Base-by-base conservation (phyloP, 2,329 filamentous ascomycete species). In the Fusarium redolens region DNA sequence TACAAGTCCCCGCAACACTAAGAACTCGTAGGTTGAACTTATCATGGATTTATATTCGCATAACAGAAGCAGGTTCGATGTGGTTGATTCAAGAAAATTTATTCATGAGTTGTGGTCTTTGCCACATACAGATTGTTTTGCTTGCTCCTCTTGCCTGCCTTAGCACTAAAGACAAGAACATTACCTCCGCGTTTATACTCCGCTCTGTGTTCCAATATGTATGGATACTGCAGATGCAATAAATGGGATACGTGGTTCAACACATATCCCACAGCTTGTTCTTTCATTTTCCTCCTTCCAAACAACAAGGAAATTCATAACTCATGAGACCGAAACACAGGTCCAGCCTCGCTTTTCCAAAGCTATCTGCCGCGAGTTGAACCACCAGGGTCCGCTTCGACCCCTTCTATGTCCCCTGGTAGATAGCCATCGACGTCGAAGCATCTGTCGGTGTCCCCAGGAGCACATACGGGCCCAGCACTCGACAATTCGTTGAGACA, bases 261-360 rank as follows among this genome's bases (percentile, higher is more conserved):
- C 44, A 68, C 25, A 48, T 40, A 41, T 20, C 40, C 31, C 22
- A 47, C 35, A 37, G 31, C 13, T 14, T 35, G 7, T 25, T 52
- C 15, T n/a, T 68, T n/a, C 20, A 3, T 43, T 38, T 38, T 20
- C 25, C 40, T 20, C 28, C 33, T 47, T 7, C 43, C 31, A 43
- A n/a, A 65, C 35, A 65, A 20, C 41, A 69, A 57, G 44, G 45
- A 70, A 67, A 51, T 48, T 55, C 66, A 38, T 61, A 55, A 70
- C 44, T 77, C 73, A 75, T 71, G 68, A 74, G 31, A 30, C 55
- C 38, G 62, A 56, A 41, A 65, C 71, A 43, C 75, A 77, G 61
- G 52, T 70, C 75, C 75, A 77, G 65, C 64, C 69, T 75, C 71
- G 67, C 61, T 68, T 74, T 41, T 67, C 56, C 55, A 68, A 44